Evolutionary conservation across 1,139 yeast genomes (phyloP), one percentile per base, ranked within the genome.

Genomic region (Suhomyces choctaworum): DNA sequence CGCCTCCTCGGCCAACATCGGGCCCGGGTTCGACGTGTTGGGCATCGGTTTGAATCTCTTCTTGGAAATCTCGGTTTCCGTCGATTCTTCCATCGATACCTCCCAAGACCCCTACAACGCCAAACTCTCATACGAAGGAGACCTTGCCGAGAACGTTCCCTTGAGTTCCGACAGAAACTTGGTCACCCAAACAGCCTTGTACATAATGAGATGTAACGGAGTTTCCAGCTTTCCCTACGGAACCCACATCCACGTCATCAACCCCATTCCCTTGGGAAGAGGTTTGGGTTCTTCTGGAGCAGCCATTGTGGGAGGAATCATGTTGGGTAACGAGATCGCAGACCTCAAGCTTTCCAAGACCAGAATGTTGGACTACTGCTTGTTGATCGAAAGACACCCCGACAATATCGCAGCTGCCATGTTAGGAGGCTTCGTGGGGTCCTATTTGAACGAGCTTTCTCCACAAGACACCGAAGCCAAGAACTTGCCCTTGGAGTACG

Each of bases 251-350:
- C 84, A 78, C 44, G 94, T 92, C 39, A 72, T 68, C 42, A 92
- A 92, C 62, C 96, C 97, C 20, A 89, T 92, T 48, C 97, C 98
- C 5, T 70, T 92, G 44, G 97, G 98, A 20, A 80, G 98, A 58
- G 98, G 98, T 7, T 73, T 92, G 42, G 98, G 98, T 1, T 90
- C 97, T 1, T 85, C 95, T n/a, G 98, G 97, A 31, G 96, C 97
- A 8, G 98, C 98, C 25, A 96, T 92, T 24, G 97, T 92, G 16
- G 97, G 95, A 10, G 98, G 98, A 48, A 92, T 86, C n/a, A 72
- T 89, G 66, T 71, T 92, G 26, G 98, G 95, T 28, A 87, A 86
- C 55, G 92, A 82, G 50, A 70, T 89, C 17, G 97, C 94, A 16
- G 71, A 76, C 39, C 68, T 92, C 30, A 79, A 77, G 1, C 77